Conservation (phyloP, 192 early-diverging fungal species). For the Coemansia asiatica region DNA sequence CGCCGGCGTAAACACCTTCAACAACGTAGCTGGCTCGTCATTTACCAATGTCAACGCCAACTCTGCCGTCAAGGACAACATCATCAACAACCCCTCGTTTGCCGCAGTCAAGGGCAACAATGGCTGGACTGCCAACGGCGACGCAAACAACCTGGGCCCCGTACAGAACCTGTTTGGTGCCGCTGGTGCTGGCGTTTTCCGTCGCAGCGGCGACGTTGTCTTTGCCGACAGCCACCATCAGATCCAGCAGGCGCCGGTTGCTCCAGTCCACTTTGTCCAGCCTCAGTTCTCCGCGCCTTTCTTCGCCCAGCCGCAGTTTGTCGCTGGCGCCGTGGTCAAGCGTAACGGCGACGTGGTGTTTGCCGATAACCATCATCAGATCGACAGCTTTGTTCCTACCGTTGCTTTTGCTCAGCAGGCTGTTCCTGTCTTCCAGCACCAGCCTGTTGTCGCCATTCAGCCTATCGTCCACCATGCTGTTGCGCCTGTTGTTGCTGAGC, state of each 20-base stretch:
- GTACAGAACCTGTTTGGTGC: constrained; percentile 49
- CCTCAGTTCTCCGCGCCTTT: constrained; percentile 1
- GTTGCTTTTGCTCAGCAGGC: constrained; percentile 8
- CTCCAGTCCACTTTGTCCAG: constrained; percentile 4
- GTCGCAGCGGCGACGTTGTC: constrained; percentile 41
- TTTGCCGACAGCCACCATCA: constrained; percentile 53
- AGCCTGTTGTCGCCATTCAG: constrained; percentile 11
- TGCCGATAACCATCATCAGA: constrained; percentile 42
- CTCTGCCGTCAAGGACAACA: constrained; percentile 48
- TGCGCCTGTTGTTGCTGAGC: constrained; percentile 19
- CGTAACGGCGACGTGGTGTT: constrained; percentile 40
- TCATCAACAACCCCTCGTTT: constrained; percentile 50
- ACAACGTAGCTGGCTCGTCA: constrained; percentile 43
- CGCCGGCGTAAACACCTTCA: constrained; percentile 32
- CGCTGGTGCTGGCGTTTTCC: constrained; percentile 16
- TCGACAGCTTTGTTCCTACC: constrained; percentile 11
- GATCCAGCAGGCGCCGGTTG: constrained; percentile 16
- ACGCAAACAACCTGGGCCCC: constrained; percentile 43
- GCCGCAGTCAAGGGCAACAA: constrained; percentile 44
- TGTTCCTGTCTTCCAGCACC: neutral
- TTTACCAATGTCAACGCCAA: constrained; percentile 51
- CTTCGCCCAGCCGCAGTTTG: constrained; percentile 4
- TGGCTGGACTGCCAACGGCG: constrained; percentile 55
- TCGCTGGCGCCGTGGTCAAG: constrained; percentile 17
- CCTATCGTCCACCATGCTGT: constrained; percentile 9